Percentiles rank a stretch among this genome's conserved stretches.
phyloP scores from a whole-genome alignment of 2,329 filamentous ascomycete genomes.

The Diaporthe citrichinensis region DNA sequence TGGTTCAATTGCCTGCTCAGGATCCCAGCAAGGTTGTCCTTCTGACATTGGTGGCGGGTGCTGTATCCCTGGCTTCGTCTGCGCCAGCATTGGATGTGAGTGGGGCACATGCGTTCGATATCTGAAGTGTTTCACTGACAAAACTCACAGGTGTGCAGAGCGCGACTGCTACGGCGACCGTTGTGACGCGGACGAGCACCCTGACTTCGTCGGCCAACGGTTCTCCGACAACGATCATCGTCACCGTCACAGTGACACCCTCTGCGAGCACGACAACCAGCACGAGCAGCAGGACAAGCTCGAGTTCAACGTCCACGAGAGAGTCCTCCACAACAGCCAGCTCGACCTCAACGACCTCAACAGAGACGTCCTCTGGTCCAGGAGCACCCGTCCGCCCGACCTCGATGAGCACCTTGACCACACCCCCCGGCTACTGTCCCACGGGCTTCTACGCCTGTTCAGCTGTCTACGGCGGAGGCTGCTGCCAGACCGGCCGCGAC shows the following conservation, averaged over 20 bases:
- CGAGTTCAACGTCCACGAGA: constrained; percentile 53
- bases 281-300: constrained; percentile 52
- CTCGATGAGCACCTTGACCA: constrained; percentile 51
- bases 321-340: constrained; percentile 54
- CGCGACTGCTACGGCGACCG: constrained; percentile 44
- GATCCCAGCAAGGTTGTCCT: constrained; percentile 74
- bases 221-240: constrained; percentile 55
- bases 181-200: constrained; percentile 50
- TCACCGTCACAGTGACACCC: constrained; percentile 58
- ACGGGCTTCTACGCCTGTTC: constrained; percentile 93
- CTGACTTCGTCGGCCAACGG: constrained; percentile 56
- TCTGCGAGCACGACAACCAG: constrained; percentile 47
- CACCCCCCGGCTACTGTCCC: constrained; percentile 74
- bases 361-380: constrained; percentile 55
- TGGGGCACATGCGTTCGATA: constrained; percentile 43
- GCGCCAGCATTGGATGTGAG: constrained; percentile 79
- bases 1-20: constrained; percentile 74
- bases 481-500: constrained; percentile 89
- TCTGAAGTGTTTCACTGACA: constrained; percentile 19
- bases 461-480: constrained; percentile 85
- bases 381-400: constrained; percentile 65
- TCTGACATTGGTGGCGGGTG: constrained; percentile 79
- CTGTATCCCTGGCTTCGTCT: constrained; percentile 80
- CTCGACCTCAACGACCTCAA: constrained; percentile 46
- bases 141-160: constrained; percentile 52